Conservation (phyloP, 352 stramenopile species). For the Phytopythium boreale region DNA sequence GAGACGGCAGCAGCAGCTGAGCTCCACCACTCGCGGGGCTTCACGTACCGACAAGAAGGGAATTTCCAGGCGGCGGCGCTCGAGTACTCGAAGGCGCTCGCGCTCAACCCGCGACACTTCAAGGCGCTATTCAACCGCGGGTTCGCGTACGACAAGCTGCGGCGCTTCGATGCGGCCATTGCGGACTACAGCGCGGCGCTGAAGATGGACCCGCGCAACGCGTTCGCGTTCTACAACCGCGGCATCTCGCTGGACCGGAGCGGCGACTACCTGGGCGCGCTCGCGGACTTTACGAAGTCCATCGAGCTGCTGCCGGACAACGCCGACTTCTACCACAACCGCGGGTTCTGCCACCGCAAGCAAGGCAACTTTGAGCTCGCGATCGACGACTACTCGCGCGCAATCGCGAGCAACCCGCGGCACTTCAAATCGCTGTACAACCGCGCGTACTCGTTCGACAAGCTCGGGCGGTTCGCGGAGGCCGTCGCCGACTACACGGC, state of each 20-base stretch:
- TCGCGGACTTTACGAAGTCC: conserved; percentile 77
- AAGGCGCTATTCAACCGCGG: conserved; percentile 89
- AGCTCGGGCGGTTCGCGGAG: conserved; percentile 59
- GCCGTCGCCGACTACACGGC: conserved; percentile 78
- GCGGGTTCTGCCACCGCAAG: conserved; percentile 81
- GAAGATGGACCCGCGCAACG: conserved; percentile 64
- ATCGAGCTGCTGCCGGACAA: conserved; percentile 75
- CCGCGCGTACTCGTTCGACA: conserved; percentile 84
- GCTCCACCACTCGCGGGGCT: conserved; percentile 57
- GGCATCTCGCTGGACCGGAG: conserved; percentile 83
- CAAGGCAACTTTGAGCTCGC: conserved; percentile 75
- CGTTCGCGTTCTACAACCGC: conserved; percentile 81
- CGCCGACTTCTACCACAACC: conserved; percentile 84
- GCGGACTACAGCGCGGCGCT: conserved; percentile 72
- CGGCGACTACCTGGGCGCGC: conserved; percentile 78
- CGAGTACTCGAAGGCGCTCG: conserved; percentile 78
- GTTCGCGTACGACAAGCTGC: conserved; percentile 84
- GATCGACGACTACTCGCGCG: conserved; percentile 74
- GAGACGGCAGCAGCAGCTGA: conserved; percentile 33
- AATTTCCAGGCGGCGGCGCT: conserved; percentile 75
- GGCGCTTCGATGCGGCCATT: conserved; percentile 71
- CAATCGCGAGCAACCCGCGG: conserved; percentile 58
- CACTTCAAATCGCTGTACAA: conserved; percentile 92
- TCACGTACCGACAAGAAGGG: conserved; percentile 72
- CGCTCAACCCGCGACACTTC: conserved; percentile 76